Evolutionary conservation across 2,329 filamentous ascomycete genomes (phyloP).

Genomic region (Trichoderma cornu-damae): DNA sequence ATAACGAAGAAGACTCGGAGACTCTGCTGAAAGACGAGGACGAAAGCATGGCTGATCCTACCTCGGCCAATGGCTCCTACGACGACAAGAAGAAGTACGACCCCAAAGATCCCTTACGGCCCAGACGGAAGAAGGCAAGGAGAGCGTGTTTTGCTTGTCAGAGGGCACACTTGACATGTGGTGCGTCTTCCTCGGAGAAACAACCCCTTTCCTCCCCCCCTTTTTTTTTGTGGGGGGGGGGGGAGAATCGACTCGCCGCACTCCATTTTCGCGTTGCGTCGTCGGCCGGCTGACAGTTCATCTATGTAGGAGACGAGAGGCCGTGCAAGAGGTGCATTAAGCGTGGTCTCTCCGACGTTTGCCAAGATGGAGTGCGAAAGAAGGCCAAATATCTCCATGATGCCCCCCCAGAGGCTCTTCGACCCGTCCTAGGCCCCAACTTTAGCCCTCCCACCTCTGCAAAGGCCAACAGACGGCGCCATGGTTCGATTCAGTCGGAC

Average conservation of each 20-base stretch:
- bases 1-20: conserved; percentile 54
- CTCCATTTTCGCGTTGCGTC: not conserved
- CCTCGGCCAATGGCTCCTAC: conserved; percentile 42
- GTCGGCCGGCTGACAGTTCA: not conserved
- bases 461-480: conserved; percentile 43
- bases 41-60: conserved; percentile 50
- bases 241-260: too few relatives aligned
- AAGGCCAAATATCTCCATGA: conserved; percentile 99
- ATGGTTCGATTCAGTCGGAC: conserved; percentile 46
- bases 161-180: conserved; percentile 93
- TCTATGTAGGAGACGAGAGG: conserved; percentile 74
- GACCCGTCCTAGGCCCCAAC: conserved; percentile 73
- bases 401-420: conserved; percentile 80
- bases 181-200: conserved; percentile 55
- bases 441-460: conserved; percentile 57
- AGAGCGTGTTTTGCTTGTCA: conserved; percentile 96
- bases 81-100: conserved; percentile 64
- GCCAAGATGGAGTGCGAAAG: conserved; percentile 94
- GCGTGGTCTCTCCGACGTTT: conserved; percentile 81
- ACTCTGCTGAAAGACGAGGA: conserved; percentile 43
- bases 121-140: conserved; percentile 90
- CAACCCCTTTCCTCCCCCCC: too few relatives aligned
- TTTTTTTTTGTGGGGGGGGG: too few relatives aligned
- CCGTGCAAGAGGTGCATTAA: conserved; percentile 94
- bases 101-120: conserved; percentile 84